These are phyloP conservation scores for Kuraishia borneana DNA, from an alignment of 805 yeast genomes.

Conservation along the genomic window DNA sequence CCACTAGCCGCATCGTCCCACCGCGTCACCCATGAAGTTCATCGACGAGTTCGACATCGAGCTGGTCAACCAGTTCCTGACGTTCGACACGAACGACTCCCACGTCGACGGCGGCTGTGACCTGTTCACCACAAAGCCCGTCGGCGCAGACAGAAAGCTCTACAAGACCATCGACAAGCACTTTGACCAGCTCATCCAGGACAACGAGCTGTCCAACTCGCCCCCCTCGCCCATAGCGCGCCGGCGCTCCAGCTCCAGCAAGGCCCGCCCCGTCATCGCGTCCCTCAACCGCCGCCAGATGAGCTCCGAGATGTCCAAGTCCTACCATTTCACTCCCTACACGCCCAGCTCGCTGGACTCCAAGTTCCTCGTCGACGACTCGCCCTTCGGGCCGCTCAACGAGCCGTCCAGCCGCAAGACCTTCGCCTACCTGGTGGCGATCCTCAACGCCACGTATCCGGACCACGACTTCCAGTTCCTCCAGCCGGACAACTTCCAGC, in stretches of 20 bases:
- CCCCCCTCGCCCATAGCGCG: neutral
- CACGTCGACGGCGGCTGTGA: constrained; percentile 85
- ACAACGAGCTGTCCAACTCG: constrained; percentile 11
- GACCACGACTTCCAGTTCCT: constrained; percentile 89
- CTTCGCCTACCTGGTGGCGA: constrained; percentile 84
- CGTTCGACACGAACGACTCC: constrained; percentile 66
- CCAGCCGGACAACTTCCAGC: constrained; percentile 65
- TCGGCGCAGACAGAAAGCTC: constrained; percentile 79
- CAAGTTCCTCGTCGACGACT: constrained; percentile 7
- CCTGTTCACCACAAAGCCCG: constrained; percentile 87
- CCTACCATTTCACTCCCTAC: constrained; percentile 2
- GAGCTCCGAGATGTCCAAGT: neutral
- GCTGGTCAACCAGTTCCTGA: constrained; percentile 74
- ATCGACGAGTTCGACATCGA: constrained; percentile 92
- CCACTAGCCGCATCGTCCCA: neutral
- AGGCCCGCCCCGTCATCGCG: neutral
- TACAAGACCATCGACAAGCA: constrained; percentile 82
- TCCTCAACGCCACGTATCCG: constrained; percentile 85
- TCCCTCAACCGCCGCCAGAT: neutral
- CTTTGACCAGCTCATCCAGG: constrained; percentile 42
- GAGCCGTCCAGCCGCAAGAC: constrained; percentile 79
- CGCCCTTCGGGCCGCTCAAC: constrained; percentile 90
- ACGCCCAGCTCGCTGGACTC: constrained; percentile 15
- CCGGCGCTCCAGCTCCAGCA: neutral
- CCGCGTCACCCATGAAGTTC: too few relatives aligned